These are phyloP conservation scores for Lepidium didymum DNA, from an alignment of 345 rosid species.

Conservation along the genomic window DNA sequence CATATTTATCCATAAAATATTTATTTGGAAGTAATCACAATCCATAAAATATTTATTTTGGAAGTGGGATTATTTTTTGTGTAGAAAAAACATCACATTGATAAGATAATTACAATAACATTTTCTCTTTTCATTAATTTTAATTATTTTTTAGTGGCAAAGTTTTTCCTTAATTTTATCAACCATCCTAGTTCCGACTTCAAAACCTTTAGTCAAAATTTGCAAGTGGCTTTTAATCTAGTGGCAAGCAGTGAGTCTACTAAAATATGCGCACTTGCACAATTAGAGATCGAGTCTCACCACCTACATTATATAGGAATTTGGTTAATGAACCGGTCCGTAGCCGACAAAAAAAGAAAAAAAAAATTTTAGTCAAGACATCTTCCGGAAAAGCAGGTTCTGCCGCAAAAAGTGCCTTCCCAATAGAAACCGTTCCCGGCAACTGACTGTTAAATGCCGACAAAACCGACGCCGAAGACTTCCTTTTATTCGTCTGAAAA, in stretches of 20 bases:
- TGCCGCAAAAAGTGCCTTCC: constrained; percentile 33
- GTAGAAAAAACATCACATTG: background rate
- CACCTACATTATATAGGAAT: too few relatives aligned
- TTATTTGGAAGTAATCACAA: too few relatives aligned
- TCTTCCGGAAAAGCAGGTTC: constrained; percentile 50
- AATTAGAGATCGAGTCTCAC: too few relatives aligned
- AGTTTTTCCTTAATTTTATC: constrained; percentile 47
- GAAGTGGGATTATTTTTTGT: too few relatives aligned
- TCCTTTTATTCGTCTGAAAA: constrained; percentile 55
- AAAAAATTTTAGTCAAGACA: constrained; percentile 57
- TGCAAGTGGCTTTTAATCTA: too few relatives aligned
- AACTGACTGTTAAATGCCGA: constrained; percentile 57
- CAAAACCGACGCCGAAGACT: constrained; percentile 37
- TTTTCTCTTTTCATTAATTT: background rate
- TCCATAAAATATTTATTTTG: too few relatives aligned
- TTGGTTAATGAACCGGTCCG: too few relatives aligned
- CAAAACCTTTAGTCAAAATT: too few relatives aligned
- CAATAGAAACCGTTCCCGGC: constrained; percentile 53
- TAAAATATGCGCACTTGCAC: too few relatives aligned
- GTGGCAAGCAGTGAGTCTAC: too few relatives aligned
- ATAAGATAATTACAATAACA: background rate
- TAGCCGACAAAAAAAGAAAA: too few relatives aligned
- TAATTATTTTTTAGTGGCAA: constrained; percentile 37
- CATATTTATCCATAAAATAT: too few relatives aligned
- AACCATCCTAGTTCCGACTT: constrained; percentile 50